Evolutionary conservation across 2,329 filamentous ascomycete genomes (phyloP), one percentile per base, ranked within the genome.

Genomic region (Fusarium nurragi): DNA sequence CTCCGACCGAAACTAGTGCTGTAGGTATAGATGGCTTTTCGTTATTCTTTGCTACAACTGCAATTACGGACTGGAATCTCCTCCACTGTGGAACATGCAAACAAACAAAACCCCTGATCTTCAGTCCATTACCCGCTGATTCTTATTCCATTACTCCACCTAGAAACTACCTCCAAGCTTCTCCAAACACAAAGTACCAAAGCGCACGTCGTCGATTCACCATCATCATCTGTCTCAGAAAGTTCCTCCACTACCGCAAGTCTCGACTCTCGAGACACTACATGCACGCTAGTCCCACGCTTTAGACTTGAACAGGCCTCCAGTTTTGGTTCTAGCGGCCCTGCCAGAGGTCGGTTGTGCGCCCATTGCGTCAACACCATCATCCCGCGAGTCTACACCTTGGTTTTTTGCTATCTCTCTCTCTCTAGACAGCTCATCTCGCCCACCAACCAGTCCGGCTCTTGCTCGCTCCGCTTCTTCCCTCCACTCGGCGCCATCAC

Each of bases 361-460:
- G 56, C 61, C 67, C 59, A 72, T 72, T 73, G 70, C 70, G 70
- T 72, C 70, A 72, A 72, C 69, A 73, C 68, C 67, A 67, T 64
- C 56, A 64, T 64, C 64, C 60, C 34, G 45, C 36, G 54, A 68
- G 54, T 64, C 58, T 39, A 51, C 67, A 59, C 54, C 59, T 56
- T 63, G 60, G 57, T 63, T 58, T 61, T 70, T 50, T 41, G 43
- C 21, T 53, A 32, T 34, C 16, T 39, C 43, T 32, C 39, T 52
- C 19, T 59, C 44, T 54, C 53, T 62, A 55, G 37, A 47, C 51
- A 54, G 46, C 58, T 57, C 43, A 49, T n/a, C n/a, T n/a, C n/a
- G n/a, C n/a, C 54, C 65, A 65, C 38, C 60, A 65, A 64, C 52
- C 38, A 50, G 26, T 43, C 45, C 48, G 32, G 28, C 12, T 8